A percentile compares a stretch with the other conserved stretches of the same genome.
Conservation (phyloP, 805 yeast species). For the Candida silvatica region DNA sequence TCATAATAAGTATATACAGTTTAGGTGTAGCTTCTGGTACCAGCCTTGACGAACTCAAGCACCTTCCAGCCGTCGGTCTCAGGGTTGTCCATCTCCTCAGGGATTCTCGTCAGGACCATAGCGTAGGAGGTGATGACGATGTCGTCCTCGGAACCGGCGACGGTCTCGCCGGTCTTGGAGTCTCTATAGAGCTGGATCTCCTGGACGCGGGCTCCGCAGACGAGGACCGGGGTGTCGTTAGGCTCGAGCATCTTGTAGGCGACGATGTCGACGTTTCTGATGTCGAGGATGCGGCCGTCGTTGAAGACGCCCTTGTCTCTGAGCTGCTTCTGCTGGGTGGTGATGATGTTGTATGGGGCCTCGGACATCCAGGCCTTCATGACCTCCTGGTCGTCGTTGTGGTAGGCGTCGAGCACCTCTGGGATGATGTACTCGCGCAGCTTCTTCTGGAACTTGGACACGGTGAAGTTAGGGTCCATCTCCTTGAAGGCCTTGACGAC, state of each 20-base stretch:
- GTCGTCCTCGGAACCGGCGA: slow-evolving; percentile 93
- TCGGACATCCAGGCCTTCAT: slow-evolving; percentile 91
- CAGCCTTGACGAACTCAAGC: slow-evolving; percentile 89
- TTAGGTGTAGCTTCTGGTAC: slow-evolving; percentile 72
- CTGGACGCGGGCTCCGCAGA: slow-evolving; percentile 93
- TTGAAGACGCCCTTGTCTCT: slow-evolving; percentile 86
- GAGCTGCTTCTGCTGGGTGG: slow-evolving; percentile 87
- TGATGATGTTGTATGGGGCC: slow-evolving; percentile 93
- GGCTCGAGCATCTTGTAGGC: slow-evolving; percentile 86
- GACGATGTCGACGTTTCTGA: slow-evolving; percentile 89
- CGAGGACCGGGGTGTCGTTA: slow-evolving; percentile 84
- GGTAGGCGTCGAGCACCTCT: slow-evolving; percentile 91
- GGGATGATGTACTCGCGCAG: slow-evolving; percentile 91
- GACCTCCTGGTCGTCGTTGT: slow-evolving; percentile 77
- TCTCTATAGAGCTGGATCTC: slow-evolving; percentile 86
- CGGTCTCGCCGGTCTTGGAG: slow-evolving; percentile 85
- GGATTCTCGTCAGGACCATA: slow-evolving; percentile 86
- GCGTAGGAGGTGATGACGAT: slow-evolving; percentile 92
- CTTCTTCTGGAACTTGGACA: slow-evolving; percentile 70
- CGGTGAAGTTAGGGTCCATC: slow-evolving; percentile 83
- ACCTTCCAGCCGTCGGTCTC: slow-evolving; percentile 98
- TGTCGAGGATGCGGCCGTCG: slow-evolving; percentile 86
- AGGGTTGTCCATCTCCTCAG: slow-evolving; percentile 83
- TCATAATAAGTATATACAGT: no score
- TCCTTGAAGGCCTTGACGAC: slow-evolving; percentile 80